Base-by-base conservation (phyloP, 805 yeast species). In the Yueomyces sp. region DNA sequence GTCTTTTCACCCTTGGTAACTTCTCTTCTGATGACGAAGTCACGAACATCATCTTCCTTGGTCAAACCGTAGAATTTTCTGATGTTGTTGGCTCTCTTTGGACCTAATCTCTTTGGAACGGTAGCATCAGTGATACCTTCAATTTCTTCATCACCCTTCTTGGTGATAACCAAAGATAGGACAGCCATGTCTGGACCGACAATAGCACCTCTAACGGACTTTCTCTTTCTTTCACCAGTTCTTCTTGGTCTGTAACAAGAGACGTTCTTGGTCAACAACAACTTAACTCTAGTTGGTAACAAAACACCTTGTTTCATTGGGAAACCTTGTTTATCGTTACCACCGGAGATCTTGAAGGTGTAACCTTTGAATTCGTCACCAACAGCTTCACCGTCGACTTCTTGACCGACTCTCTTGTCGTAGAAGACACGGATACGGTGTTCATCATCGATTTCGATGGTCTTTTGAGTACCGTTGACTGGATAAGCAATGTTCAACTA, bases 321-420 rank as follows among this genome's bases (percentile, higher is more conserved):
- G 96, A 92, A 92, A 78, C 98, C 98, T 79, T 92, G 98, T 78
- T 92, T 92, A 79, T 92, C 98, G 84, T 92, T 92, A 82, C 98
- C 98, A 70, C 98, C 98, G 64, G 96, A 74, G 72, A 92, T 88
- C 79, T 83, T 94, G 85, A 92, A 88, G 68, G 86, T 72, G 87
- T 92, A 92, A 67, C 98, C 98, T 75, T 87, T 90, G 90, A 90
- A 86, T 77, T 94, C 98, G 66, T 92, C 97, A 67, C 95, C 94
- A 64, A 92, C 84, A 55, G 86, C 72, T 73, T 92, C 98, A 74
- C 97, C 98, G 68, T 87, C 95, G 68, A 92, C 95, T 76, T 92
- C 98, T 76, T 87, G 96, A 67, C 98, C 98, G 81, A 92, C 85
- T 74, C 97, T 87, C 83, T 92, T 92, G 72, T 92, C 98, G 85